phyloP scores from a whole-genome alignment of 1,139 yeast genomes.

The Blastobotrys malaysiensis region DNA sequence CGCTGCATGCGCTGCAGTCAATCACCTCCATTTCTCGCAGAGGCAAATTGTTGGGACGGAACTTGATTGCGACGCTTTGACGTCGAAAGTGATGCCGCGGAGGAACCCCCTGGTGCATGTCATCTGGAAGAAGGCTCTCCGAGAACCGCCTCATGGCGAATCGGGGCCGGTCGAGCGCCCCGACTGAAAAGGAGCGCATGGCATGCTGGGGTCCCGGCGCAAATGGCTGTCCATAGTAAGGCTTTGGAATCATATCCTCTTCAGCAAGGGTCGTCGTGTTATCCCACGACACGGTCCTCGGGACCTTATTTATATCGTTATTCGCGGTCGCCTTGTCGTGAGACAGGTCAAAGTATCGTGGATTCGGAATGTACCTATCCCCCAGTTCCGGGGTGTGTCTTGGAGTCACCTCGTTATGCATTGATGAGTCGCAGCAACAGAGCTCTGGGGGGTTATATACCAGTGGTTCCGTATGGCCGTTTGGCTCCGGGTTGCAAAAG shows the following conservation, averaged over 20 bases:
- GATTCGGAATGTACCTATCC: background rate
- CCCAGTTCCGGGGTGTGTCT: background rate
- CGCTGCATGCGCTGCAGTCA: background rate
- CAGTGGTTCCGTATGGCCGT: too few species aligned
- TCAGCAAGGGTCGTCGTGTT: background rate
- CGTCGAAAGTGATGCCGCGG: background rate
- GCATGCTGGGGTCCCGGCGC: background rate
- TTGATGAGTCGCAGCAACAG: background rate
- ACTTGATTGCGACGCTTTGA: background rate
- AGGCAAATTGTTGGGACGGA: background rate
- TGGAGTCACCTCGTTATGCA: background rate
- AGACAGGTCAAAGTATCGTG: background rate
- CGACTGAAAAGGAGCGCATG: background rate
- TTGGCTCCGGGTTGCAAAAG: background rate
- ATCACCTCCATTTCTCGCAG: background rate
- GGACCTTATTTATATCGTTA: background rate
- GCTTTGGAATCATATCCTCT: background rate
- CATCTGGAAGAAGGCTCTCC: background rate
- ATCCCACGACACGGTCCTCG: background rate
- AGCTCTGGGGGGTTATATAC: too few species aligned
- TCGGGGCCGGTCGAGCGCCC: background rate
- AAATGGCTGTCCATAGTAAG: background rate
- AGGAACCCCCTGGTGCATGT: too few species aligned
- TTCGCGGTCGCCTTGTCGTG: background rate
- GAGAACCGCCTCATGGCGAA: background rate